Evolutionary conservation across 345 rosid genomes (phyloP).

Genomic region (Heritiera littoralis): DNA sequence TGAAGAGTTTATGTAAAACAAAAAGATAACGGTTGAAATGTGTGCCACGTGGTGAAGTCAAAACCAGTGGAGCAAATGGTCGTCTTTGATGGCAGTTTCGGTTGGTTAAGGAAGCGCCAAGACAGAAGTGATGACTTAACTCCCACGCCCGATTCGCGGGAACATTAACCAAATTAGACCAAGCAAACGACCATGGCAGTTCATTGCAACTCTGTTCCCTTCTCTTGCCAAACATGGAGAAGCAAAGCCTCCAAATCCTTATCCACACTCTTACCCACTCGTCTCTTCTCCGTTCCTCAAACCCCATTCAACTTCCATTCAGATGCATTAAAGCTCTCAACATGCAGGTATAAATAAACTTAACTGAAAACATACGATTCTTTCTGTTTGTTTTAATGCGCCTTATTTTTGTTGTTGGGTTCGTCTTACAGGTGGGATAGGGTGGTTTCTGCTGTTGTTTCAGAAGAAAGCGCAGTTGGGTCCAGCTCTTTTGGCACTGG

Average conservation of each 20-base stretch:
- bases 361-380: neutral
- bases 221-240: conserved; percentile 25
- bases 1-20: no score
- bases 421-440: conserved; percentile 11
- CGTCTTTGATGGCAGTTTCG: neutral
- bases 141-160: conserved; percentile 15
- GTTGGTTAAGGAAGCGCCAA: neutral
- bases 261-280: conserved; percentile 29
- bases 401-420: neutral
- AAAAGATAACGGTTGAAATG: neutral
- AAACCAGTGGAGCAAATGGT: conserved; percentile 2
- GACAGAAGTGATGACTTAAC: neutral
- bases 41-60: conserved; percentile 36
- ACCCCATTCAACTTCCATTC: conserved; percentile 22
- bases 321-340: conserved; percentile 34
- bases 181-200: conserved; percentile 35
- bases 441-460: conserved; percentile 54
- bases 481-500: conserved; percentile 50
- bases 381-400: neutral
- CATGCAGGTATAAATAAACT: conserved; percentile 16
- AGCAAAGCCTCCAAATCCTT: conserved; percentile 32
- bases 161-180: neutral
- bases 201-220: conserved; percentile 37
- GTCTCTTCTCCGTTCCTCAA: conserved; percentile 19
- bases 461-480: conserved; percentile 61